phyloP scores from a whole-genome alignment of 1,284 basidiomycete species.

The Microbotryum lychnidis-dioicae region DNA sequence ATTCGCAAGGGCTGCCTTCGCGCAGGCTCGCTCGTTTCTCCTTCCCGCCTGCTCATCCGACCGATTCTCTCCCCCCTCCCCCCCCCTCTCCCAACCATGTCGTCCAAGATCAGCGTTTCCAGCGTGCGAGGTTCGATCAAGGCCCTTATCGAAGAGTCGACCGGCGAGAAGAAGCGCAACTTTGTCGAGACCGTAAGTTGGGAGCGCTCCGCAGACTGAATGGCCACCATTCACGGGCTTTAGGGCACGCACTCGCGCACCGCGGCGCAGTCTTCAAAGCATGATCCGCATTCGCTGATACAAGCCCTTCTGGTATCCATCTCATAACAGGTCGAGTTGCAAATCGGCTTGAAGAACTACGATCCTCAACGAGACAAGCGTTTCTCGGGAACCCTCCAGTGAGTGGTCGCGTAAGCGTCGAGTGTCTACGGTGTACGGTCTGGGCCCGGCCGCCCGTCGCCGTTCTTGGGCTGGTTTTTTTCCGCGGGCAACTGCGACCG shows the following conservation, averaged over 20 bases:
- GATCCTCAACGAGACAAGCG: constrained; percentile 91
- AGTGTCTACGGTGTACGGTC: too few species aligned
- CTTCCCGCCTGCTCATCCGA: too few species aligned
- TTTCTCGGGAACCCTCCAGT: constrained; percentile 97
- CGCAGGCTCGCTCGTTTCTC: too few species aligned
- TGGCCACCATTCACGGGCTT: neutral
- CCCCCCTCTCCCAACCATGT: neutral
- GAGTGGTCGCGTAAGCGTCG: constrained; percentile 22
- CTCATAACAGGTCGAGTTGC: constrained; percentile 60
- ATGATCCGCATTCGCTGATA: neutral
- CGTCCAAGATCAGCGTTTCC: constrained; percentile 61
- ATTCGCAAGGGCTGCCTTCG: too few species aligned
- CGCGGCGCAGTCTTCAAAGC: too few species aligned
- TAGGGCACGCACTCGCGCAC: too few species aligned
- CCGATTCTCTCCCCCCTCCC: too few species aligned
- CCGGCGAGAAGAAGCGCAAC: constrained; percentile 75
- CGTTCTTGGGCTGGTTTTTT: too few species aligned
- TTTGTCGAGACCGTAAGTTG: constrained; percentile 66
- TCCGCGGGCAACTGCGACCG: too few species aligned
- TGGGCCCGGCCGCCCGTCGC: too few species aligned
- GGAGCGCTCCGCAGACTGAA: neutral
- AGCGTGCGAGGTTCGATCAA: constrained; percentile 96
- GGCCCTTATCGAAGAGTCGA: constrained; percentile 66
- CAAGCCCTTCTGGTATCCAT: neutral
- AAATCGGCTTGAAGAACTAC: constrained; percentile 97